Conservation (phyloP, 208 protist species). For the Strigomonas galati region DNA sequence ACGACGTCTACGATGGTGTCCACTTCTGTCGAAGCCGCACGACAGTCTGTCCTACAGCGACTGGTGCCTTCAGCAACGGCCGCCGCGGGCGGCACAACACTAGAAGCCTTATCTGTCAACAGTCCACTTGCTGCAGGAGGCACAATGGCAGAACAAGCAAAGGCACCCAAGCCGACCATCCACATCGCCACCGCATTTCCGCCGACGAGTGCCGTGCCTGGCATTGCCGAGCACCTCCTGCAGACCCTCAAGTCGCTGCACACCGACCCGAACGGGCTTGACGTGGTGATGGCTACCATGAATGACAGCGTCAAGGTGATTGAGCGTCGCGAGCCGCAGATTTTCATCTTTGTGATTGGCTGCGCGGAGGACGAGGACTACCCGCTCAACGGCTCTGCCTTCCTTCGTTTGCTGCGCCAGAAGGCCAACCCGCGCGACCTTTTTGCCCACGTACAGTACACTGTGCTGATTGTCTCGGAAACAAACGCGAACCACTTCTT, state of each 20-base stretch:
- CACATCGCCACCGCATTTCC: conserved; percentile 6
- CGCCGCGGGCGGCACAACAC: no score
- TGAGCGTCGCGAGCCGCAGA: conserved; percentile 27
- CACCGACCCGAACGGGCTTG: conserved; percentile 15
- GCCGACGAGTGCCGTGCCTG: conserved; percentile 13
- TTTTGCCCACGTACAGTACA: conserved; percentile 41
- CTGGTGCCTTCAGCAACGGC: background rate
- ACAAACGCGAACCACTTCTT: conserved; percentile 38
- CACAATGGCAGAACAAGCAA: background rate
- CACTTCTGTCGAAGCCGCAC: no score
- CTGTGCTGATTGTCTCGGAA: conserved; percentile 50
- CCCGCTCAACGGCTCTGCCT: conserved; percentile 39
- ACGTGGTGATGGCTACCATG: conserved; percentile 20
- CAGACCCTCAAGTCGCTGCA: conserved; percentile 20
- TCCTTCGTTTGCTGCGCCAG: conserved; percentile 40
- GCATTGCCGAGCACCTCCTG: conserved; percentile 19
- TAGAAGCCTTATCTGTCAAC: background rate
- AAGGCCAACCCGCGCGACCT: conserved; percentile 23
- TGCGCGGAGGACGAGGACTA: conserved; percentile 36
- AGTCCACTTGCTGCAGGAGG: no score
- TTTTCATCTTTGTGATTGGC: conserved; percentile 38
- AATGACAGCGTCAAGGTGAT: conserved; percentile 24
- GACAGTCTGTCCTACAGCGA: background rate
- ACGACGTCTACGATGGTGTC: background rate
- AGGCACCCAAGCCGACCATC: background rate